Evolutionary conservation across 352 stramenopile genomes (phyloP).

Genomic region (Globisporangium spinosum): DNA sequence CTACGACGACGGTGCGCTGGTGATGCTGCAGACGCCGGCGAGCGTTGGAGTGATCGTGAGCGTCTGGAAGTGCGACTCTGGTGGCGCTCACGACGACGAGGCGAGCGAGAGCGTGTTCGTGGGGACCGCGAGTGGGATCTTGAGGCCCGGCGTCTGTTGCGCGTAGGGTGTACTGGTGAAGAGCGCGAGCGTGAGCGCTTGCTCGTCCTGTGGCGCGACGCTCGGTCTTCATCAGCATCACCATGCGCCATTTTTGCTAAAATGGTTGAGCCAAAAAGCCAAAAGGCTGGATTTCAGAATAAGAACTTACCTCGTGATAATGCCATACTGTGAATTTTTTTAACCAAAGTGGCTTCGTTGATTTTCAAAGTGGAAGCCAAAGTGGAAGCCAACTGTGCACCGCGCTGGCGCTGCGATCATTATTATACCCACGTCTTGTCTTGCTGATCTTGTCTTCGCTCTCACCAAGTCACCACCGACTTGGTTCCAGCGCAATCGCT

Average conservation of each 20-base stretch:
- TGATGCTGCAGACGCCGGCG: neutral
- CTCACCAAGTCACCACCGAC: too few species aligned
- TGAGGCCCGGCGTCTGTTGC: neutral
- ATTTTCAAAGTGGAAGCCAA: too few species aligned
- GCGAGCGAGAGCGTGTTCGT: neutral
- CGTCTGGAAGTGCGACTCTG: neutral
- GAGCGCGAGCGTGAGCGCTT: slow-evolving; percentile 3
- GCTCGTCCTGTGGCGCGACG: neutral
- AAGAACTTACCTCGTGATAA: neutral
- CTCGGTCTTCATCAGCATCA: neutral
- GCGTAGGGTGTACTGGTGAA: neutral
- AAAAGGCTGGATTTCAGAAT: neutral
- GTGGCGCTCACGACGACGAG: neutral
- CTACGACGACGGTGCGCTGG: neutral
- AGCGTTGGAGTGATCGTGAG: neutral
- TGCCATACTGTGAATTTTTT: too few species aligned
- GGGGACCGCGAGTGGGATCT: neutral
- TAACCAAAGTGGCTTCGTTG: too few species aligned
- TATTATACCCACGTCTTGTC: neutral
- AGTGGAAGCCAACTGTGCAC: too few species aligned
- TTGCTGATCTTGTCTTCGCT: too few species aligned
- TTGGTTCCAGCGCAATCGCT: too few species aligned
- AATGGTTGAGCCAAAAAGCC: neutral
- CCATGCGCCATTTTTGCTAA: neutral
- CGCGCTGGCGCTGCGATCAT: too few species aligned